phyloP scores from a whole-genome alignment of 208 protist species.

The Acanthamoeba royreba region DNA sequence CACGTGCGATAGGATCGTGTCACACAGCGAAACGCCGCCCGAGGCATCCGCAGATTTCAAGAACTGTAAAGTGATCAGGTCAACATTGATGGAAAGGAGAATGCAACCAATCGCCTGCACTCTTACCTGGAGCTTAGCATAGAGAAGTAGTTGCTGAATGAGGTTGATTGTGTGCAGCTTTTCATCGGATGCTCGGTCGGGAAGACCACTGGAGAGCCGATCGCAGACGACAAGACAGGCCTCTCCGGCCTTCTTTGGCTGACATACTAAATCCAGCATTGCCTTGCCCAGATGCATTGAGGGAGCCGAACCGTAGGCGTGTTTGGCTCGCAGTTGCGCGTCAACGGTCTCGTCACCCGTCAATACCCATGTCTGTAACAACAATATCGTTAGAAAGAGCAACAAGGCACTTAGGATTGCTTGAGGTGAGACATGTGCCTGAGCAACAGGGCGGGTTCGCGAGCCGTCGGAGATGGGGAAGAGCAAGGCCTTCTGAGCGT shows the following conservation, averaged over 20 bases:
- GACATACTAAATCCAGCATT: not conserved
- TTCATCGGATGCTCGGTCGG: not conserved
- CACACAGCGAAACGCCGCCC: conserved; percentile 53
- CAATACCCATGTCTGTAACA: not conserved
- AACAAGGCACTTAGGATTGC: not conserved
- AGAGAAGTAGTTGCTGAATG: conserved; percentile 63
- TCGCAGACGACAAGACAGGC: conserved; percentile 40
- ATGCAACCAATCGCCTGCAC: not conserved
- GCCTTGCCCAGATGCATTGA: not conserved
- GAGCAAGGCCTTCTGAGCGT: conserved; percentile 56
- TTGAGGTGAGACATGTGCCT: conserved; percentile 10
- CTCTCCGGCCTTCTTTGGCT: conserved; percentile 19
- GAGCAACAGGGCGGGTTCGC: not conserved
- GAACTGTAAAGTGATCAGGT: too few species aligned
- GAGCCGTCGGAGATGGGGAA: conserved; percentile 36
- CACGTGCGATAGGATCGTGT: conserved; percentile 56
- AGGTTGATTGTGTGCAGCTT: conserved; percentile 61
- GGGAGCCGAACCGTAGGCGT: not conserved
- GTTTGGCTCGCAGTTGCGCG: not conserved
- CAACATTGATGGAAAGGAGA: not conserved
- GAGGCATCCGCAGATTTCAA: not conserved
- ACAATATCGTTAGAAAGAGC: too few species aligned
- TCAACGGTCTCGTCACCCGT: not conserved
- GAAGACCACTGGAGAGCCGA: not conserved
- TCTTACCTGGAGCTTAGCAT: conserved; percentile 62